phyloP scores from a whole-genome alignment of 768 basidiomycete genomes.

The Amyloporia xantha region DNA sequence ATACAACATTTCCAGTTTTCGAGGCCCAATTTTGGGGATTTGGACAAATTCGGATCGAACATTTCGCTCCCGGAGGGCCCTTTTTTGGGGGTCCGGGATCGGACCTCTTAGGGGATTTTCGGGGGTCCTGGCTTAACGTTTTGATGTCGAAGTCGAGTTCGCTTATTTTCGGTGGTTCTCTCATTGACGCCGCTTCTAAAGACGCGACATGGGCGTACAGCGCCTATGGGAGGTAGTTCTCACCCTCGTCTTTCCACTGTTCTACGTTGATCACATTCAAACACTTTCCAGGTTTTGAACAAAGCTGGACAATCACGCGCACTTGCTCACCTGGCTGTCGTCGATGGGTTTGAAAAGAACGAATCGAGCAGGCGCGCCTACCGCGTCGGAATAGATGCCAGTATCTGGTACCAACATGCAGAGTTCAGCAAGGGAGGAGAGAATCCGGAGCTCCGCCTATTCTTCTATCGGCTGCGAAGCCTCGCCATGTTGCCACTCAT shows the following conservation, averaged over 20 bases:
- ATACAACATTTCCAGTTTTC: no score
- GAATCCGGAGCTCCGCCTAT: constrained; percentile 36
- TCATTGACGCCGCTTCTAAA: neutral
- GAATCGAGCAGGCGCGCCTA: constrained; percentile 29
- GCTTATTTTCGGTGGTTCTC: no score
- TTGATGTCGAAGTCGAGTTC: no score
- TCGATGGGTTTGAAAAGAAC: constrained; percentile 34
- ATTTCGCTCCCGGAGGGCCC: no score
- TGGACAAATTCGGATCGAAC: no score
- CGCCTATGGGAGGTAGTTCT: constrained; percentile 20
- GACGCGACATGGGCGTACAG: constrained; percentile 18
- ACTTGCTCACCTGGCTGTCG: constrained; percentile 30
- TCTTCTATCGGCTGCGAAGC: constrained; percentile 37
- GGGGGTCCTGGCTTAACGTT: no score
- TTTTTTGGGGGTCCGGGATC: no score
- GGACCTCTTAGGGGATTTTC: no score
- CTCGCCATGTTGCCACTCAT: constrained; percentile 33
- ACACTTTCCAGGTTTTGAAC: constrained; percentile 28
- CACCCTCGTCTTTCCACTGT: neutral
- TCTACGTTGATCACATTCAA: neutral
- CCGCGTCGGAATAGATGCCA: constrained; percentile 38
- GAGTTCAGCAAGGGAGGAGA: constrained; percentile 24
- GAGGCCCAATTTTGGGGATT: no score
- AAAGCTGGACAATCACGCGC: constrained; percentile 32
- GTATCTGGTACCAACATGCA: constrained; percentile 28